A percentile compares a stretch with the other conserved stretches of the same genome.
phyloP scores from a whole-genome alignment of 2,329 filamentous ascomycete species.

The Aspergillus sp. region DNA sequence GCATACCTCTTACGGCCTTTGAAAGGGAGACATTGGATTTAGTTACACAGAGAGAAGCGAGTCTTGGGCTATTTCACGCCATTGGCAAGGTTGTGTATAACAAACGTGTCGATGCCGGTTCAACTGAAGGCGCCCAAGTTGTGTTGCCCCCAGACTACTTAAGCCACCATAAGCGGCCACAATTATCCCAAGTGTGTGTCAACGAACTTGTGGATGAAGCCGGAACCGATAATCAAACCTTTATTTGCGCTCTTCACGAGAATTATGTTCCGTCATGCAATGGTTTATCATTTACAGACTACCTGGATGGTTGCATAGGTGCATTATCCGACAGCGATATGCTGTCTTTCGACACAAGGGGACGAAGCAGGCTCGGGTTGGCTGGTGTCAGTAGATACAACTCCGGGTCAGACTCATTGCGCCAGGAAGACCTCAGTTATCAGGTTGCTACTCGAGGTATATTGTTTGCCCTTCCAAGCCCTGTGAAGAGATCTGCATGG shows the following conservation, averaged over 20 bases:
- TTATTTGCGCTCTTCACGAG: constrained; percentile 86
- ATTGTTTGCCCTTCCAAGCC: constrained; percentile 79
- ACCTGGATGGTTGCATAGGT: constrained; percentile 81
- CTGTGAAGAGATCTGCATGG: constrained; percentile 67
- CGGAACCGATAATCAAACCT: constrained; percentile 87
- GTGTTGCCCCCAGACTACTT: constrained; percentile 64
- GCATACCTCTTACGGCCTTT: constrained; percentile 63
- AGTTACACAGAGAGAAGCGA: constrained; percentile 83
- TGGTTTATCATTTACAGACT: constrained; percentile 68
- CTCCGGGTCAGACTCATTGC: constrained; percentile 62
- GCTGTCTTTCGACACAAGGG: constrained; percentile 64
- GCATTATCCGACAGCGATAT: constrained; percentile 85
- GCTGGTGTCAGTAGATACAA: constrained; percentile 55
- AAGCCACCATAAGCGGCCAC: constrained; percentile 59
- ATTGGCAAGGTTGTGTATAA: constrained; percentile 97
- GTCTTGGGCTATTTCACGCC: constrained; percentile 91
- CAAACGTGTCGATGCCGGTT: constrained; percentile 67
- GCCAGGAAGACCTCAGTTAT: constrained; percentile 93
- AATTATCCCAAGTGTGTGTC: constrained; percentile 65
- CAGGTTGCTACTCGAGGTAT: constrained; percentile 86
- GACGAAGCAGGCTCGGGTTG: constrained; percentile 46
- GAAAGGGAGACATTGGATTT: constrained; percentile 79
- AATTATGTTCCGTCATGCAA: constrained; percentile 86
- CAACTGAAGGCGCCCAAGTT: constrained; percentile 39
- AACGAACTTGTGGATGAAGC: constrained; percentile 87